Conservation (phyloP, 441 rosid genomes). For the Croton laevigatus region DNA sequence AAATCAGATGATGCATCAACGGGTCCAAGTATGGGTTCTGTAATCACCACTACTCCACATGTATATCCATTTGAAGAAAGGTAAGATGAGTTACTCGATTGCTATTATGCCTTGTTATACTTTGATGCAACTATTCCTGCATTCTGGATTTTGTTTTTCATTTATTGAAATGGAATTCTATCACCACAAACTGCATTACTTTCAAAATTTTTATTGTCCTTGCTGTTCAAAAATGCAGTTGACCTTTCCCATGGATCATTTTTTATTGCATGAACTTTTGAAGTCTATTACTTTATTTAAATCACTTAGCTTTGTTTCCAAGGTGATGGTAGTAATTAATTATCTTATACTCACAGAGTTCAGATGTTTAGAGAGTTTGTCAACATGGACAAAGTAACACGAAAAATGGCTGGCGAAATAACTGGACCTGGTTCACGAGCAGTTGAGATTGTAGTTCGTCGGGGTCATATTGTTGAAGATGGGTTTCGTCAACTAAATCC, state of each 20-base stretch:
- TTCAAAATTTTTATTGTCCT: too few relatives aligned
- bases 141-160: not conserved
- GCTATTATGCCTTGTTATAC: constrained; percentile 8
- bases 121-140: not conserved
- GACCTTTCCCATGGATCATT: not conserved
- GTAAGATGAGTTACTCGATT: constrained; percentile 34
- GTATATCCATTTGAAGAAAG: constrained; percentile 99
- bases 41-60: constrained; percentile 80
- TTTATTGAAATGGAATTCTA: too few relatives aligned
- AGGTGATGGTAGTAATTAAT: constrained; percentile 18
- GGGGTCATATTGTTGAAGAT: constrained; percentile 94
- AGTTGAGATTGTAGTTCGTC: constrained; percentile 87
- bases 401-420: constrained; percentile 92
- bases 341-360: constrained; percentile 55
- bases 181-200: too few relatives aligned
- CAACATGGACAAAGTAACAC: constrained; percentile 87
- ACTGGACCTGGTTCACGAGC: constrained; percentile 84
- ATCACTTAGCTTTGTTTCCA: constrained; percentile 12
- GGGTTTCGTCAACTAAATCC: constrained; percentile 83
- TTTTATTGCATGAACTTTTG: constrained; percentile 6
- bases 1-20: constrained; percentile 46
- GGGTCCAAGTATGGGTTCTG: constrained; percentile 58
- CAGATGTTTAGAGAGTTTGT: constrained; percentile 94
- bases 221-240: not conserved
- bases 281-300: not conserved